Conservation (phyloP, 2,329 filamentous ascomycete genomes). For the Trichoderma sp. region DNA sequence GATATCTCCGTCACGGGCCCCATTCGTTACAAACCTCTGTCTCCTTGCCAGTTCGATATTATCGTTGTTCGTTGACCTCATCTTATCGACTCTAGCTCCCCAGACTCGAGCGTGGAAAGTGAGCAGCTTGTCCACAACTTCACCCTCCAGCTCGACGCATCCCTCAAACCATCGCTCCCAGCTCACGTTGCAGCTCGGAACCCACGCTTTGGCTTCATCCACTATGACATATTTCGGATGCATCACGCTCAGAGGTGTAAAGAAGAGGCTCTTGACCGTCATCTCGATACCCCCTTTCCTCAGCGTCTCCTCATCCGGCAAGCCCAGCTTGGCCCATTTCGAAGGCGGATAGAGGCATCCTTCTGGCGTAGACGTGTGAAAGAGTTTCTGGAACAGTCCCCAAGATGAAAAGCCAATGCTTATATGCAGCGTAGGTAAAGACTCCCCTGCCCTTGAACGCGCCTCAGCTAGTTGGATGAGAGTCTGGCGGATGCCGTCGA, state of each 20-base stretch:
- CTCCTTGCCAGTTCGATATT: not conserved
- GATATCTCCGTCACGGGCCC: not conserved
- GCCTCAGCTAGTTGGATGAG: conserved; percentile 60
- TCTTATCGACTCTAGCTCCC: conserved; percentile 40
- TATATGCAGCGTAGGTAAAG: conserved; percentile 52
- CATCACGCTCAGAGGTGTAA: conserved; percentile 81
- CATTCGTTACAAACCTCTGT: not conserved
- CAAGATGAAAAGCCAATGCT: conserved; percentile 76
- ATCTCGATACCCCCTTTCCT: conserved; percentile 64
- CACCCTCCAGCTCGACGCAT: conserved; percentile 66
- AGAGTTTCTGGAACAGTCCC: conserved; percentile 71
- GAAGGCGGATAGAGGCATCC: conserved; percentile 63
- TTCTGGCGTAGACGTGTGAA: conserved; percentile 64
- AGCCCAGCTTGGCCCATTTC: conserved; percentile 64
- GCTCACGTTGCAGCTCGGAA: conserved; percentile 82
- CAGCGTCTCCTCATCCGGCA: conserved; percentile 57
- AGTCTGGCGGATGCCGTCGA: conserved; percentile 57
- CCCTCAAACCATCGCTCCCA: conserved; percentile 90
- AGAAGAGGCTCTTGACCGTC: conserved; percentile 74
- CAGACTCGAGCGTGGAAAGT: conserved; percentile 71
- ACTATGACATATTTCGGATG: conserved; percentile 81
- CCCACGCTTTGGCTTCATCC: conserved; percentile 64
- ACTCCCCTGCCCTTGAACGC: conserved; percentile 30
- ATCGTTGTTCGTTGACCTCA: not conserved
- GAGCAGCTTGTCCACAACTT: conserved; percentile 61